Evolutionary conservation across 768 basidiomycete genomes (phyloP).

Genomic region (Boletus barrowsii): DNA sequence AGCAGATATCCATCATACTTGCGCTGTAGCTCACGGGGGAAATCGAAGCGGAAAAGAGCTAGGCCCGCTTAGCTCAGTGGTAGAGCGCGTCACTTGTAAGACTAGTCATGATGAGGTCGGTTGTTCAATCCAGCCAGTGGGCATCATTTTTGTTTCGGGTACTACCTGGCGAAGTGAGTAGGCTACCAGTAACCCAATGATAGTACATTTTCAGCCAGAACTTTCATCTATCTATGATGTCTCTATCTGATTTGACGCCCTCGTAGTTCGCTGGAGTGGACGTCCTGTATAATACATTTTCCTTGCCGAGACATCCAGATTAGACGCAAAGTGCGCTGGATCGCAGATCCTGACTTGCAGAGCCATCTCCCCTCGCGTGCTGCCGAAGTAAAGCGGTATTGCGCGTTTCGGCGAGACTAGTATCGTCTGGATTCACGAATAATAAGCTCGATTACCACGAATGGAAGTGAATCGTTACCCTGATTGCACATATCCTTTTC

Average conservation of each 20-base stretch:
- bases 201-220: too few relatives aligned
- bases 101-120: constrained; percentile 38
- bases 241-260: too few relatives aligned
- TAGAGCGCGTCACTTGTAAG: constrained; percentile 44
- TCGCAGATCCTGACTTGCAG: not conserved
- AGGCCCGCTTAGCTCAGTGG: constrained; percentile 43
- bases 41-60: too few relatives aligned
- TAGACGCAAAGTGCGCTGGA: not conserved
- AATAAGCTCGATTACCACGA: not conserved
- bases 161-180: too few relatives aligned
- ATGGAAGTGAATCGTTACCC: not conserved
- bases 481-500: not conserved
- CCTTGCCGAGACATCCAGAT: not conserved
- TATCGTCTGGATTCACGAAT: not conserved
- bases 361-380: not conserved
- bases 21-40: too few relatives aligned
- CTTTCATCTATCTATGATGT: too few relatives aligned
- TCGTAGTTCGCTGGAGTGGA: too few relatives aligned
- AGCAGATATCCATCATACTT: too few relatives aligned
- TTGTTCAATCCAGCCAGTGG: constrained; percentile 46
- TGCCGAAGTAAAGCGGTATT: not conserved
- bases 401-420: not conserved
- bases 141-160: constrained; percentile 15
- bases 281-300: too few relatives aligned
- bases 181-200: too few relatives aligned